Conservation (phyloP, 176 grass and related monocot species). For the Avena eriantha region DNA sequence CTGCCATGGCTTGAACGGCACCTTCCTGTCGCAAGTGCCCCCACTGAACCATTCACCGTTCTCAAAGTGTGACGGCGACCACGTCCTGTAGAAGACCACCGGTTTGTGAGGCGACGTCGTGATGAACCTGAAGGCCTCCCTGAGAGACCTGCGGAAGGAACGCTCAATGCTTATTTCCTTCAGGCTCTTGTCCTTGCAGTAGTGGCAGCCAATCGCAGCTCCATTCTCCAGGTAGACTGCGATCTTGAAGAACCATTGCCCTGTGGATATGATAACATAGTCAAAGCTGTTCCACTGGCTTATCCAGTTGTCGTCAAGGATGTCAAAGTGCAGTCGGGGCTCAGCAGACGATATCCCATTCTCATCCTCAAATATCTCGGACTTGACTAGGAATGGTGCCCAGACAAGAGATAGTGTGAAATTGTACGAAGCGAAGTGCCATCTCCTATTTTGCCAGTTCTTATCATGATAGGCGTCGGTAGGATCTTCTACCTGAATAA, state of each 20-base stretch:
- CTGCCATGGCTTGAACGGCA: slow-evolving; percentile 65
- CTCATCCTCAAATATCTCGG: slow-evolving; percentile 87
- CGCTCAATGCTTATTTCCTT: slow-evolving; percentile 53
- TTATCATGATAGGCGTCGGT: slow-evolving; percentile 76
- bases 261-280: slow-evolving; percentile 76
- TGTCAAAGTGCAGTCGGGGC: slow-evolving; percentile 64
- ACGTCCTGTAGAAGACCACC: slow-evolving; percentile 70
- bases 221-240: slow-evolving; percentile 77
- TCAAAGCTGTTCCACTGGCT: slow-evolving; percentile 69
- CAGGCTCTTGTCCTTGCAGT: slow-evolving; percentile 67
- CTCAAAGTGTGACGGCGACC: slow-evolving; percentile 83
- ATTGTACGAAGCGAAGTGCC: slow-evolving; percentile 75
- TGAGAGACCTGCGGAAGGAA: slow-evolving; percentile 54
- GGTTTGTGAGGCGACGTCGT: slow-evolving; percentile 63
- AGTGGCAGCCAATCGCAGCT: slow-evolving; percentile 64
- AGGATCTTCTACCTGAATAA: slow-evolving; percentile 78
- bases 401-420: slow-evolving; percentile 84
- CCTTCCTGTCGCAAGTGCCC: slow-evolving; percentile 66
- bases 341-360: slow-evolving; percentile 76
- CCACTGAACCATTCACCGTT: slow-evolving; percentile 79
- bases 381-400: slow-evolving; percentile 73
- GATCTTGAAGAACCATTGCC: slow-evolving; percentile 89
- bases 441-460: slow-evolving; percentile 71
- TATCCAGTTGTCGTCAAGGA: slow-evolving; percentile 69
- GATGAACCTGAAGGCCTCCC: slow-evolving; percentile 64